Base-by-base conservation (phyloP, 768 basidiomycete genomes). In the Calocybe gangraenosa region DNA sequence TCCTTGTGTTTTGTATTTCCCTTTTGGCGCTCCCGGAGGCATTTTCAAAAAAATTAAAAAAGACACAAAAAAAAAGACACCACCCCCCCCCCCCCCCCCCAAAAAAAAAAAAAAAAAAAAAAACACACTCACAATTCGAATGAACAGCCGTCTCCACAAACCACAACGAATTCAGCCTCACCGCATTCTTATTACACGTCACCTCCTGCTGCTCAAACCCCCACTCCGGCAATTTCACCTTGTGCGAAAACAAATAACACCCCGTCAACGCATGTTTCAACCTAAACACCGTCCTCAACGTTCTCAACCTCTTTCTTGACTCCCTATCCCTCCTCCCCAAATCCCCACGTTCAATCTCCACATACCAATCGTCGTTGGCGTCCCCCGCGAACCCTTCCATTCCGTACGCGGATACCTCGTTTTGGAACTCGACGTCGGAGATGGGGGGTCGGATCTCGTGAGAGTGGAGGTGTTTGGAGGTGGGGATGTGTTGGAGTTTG, bases 161-260 rank as follows among this genome's bases (percentile, higher is more conserved):
- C 96, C 96, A 98, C 49, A 98, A 60, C 22, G 92, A 93, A 64
- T 98, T 98, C 2, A 74, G 77, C 62, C 70, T 76, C 19, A 86
- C 86, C 10, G 96, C 94, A 56, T 98, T 95, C 75, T 93, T 98
- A 68, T 99, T 99, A 65, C 96, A 99, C 0, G 96, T 98, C 41
- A 99, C 96, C 59, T 99, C 96, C 62, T 99, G 96, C 64, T 99
- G 96, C 60, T 97, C 96, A 55, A 76, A 99, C 0, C 82, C 96
- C 96, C 96, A 99, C 3, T 96, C 89, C 0, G 96, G 96, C 1
- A 99, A 69, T 67, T 98, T 98, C 57, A 97, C 87, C 64, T 96
- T 96, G 69, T 99, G 96, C 18, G 89, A 92, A 73, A 98, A 99
- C 30, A 99, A 75, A 62, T 96, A 98, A 63, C 96, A 99, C 0